Conservation (phyloP, 768 basidiomycete species). For the Ramaria rubella region DNA sequence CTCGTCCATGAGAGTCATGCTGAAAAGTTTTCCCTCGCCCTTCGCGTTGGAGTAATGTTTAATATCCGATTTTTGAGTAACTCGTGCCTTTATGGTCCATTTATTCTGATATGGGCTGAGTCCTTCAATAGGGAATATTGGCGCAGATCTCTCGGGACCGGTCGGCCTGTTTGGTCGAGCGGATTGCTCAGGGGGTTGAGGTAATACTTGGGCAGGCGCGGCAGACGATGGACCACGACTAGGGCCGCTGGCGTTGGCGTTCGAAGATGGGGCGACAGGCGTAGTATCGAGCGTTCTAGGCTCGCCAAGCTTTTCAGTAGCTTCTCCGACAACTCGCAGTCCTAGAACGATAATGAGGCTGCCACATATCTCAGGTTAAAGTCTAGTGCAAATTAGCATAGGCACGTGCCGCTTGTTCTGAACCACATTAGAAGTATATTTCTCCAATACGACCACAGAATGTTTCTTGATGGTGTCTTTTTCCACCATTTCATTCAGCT, state of each 20-base stretch:
- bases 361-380: constrained; percentile 6
- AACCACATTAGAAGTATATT: constrained; percentile 75
- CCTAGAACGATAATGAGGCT: constrained; percentile 81
- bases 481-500: constrained; percentile 71
- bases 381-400: background rate
- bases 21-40: constrained; percentile 95
- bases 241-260: constrained; percentile 20
- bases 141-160: constrained; percentile 18
- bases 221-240: constrained; percentile 13
- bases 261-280: constrained; percentile 28
- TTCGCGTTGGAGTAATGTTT: constrained; percentile 81
- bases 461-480: constrained; percentile 57
- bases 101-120: constrained; percentile 96
- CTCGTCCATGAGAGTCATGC: constrained; percentile 89
- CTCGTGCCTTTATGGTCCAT: constrained; percentile 96
- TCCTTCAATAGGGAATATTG: constrained; percentile 82
- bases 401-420: constrained; percentile 70
- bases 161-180: constrained; percentile 16
- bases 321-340: constrained; percentile 47
- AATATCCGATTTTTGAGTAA: constrained; percentile 84
- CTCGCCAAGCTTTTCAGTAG: constrained; percentile 69
- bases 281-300: constrained; percentile 37
- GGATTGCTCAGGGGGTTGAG: constrained; percentile 16
- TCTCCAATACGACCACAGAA: constrained; percentile 62
- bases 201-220: constrained; percentile 11